Conservation (phyloP, 768 basidiomycete genomes). For the Chlorophyllum brunneum region DNA sequence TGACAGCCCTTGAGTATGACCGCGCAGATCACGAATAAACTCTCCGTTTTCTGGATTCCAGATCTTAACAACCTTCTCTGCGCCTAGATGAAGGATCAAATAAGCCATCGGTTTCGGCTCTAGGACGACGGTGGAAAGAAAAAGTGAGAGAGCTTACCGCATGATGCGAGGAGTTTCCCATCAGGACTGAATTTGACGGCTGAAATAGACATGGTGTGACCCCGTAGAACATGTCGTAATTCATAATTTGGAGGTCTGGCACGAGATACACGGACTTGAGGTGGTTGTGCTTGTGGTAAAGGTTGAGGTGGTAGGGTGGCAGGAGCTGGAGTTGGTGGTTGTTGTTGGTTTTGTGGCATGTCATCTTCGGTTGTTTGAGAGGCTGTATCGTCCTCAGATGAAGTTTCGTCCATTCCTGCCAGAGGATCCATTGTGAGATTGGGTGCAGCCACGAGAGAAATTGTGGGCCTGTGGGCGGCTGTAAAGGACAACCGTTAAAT, state of each 20-base stretch:
- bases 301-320: constrained; percentile 27
- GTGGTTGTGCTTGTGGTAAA: constrained; percentile 26
- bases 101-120: too few relatives aligned
- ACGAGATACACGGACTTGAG: constrained; percentile 11
- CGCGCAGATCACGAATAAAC: constrained; percentile 67
- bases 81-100: constrained; percentile 47
- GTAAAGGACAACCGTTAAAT: too few relatives aligned
- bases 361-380: constrained; percentile 88
- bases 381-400: constrained; percentile 58
- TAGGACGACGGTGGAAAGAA: too few relatives aligned
- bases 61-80: constrained; percentile 75
- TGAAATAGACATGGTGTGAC: constrained; percentile 82
- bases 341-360: constrained; percentile 54
- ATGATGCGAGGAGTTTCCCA: constrained; percentile 81
- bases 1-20: constrained; percentile 81
- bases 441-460: too few relatives aligned
- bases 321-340: constrained; percentile 23
- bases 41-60: constrained; percentile 82
- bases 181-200: constrained; percentile 91
- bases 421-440: constrained; percentile 48
- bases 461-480: too few relatives aligned
- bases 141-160: too few relatives aligned
- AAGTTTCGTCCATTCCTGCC: constrained; percentile 48
- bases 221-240: constrained; percentile 61
- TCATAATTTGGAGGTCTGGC: constrained; percentile 56